phyloP scores from a whole-genome alignment of 164 flowering plant genomes.

The Kingdonia uniflora region DNA sequence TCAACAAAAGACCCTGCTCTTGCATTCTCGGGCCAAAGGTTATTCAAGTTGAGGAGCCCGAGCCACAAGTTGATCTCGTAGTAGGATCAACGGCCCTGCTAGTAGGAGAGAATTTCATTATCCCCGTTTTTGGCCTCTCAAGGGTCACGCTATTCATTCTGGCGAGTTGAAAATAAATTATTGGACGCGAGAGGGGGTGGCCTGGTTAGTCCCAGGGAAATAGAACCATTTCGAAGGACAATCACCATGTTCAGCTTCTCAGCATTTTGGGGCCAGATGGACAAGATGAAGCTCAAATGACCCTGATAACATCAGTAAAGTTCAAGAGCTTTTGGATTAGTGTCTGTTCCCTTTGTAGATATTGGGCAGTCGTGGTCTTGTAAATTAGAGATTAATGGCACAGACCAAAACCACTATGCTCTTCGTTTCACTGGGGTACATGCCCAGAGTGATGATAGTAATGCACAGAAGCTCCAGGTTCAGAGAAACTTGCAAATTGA shows the following conservation, averaged over 20 bases:
- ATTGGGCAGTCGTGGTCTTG: slow-evolving; percentile 80
- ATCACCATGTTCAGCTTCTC: slow-evolving; percentile 82
- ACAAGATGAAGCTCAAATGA: slow-evolving; percentile 31
- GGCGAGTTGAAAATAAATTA: slow-evolving; percentile 96
- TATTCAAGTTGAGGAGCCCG: slow-evolving; percentile 86
- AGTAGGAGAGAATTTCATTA: slow-evolving; percentile 72
- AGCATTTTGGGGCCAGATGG: slow-evolving; percentile 44
- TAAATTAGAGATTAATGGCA: slow-evolving; percentile 87
- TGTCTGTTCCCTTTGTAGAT: slow-evolving; percentile 65
- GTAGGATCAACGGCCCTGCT: slow-evolving; percentile 63
- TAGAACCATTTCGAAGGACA: slow-evolving; percentile 53
- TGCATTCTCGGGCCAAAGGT: slow-evolving; percentile 78
- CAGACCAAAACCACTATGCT: slow-evolving; percentile 85
- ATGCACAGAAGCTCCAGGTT: slow-evolving; percentile 55
- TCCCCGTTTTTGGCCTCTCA: slow-evolving; percentile 63
- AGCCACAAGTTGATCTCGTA: slow-evolving; percentile 67
- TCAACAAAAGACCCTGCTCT: slow-evolving; percentile 79
- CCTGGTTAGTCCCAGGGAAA: slow-evolving; percentile 79
- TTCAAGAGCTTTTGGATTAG: slow-evolving; percentile 83
- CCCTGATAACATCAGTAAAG: slow-evolving; percentile 42
- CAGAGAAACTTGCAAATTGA: slow-evolving; percentile 94
- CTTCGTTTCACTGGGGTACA: slow-evolving; percentile 76
- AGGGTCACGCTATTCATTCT: slow-evolving; percentile 55
- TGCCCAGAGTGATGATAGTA: slow-evolving; percentile 36
- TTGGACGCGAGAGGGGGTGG: slow-evolving; percentile 89